These are phyloP conservation scores for Alternaria tenuissima DNA, from an alignment of 2,329 filamentous ascomycete species.

Conservation along the genomic window DNA sequence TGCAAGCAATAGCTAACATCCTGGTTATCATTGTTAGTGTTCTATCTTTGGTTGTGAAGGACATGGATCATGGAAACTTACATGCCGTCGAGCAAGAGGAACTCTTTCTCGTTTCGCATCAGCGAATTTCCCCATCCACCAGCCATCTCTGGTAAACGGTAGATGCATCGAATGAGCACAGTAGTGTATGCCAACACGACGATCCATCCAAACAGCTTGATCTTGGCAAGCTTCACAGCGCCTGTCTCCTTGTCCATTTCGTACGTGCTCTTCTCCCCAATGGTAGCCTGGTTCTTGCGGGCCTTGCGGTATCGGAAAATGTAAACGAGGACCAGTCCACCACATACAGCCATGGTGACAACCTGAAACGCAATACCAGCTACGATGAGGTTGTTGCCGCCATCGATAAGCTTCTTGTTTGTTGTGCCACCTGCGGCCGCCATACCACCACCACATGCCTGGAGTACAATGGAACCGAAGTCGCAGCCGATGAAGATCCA, in stretches of 20 bases:
- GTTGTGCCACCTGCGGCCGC: conserved; percentile 53
- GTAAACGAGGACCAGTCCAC: conserved; percentile 49
- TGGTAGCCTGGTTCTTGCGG: conserved; percentile 7
- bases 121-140: conserved; percentile 54
- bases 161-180: conserved; percentile 58
- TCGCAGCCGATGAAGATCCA: conserved; percentile 67
- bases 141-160: conserved; percentile 57
- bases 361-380: conserved; percentile 65
- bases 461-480: conserved; percentile 62
- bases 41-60: neutral
- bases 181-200: conserved; percentile 51
- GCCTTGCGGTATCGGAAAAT: conserved; percentile 35
- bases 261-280: conserved; percentile 36
- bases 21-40: conserved; percentile 19
- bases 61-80: conserved; percentile 16
- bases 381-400: conserved; percentile 63
- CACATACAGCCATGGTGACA: conserved; percentile 59
- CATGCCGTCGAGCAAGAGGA: conserved; percentile 59
- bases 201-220: conserved; percentile 32
- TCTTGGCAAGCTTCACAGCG: conserved; percentile 21
- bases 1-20: conserved; percentile 41
- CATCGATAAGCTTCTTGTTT: conserved; percentile 46
- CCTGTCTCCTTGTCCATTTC: conserved; percentile 33
- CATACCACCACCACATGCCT: conserved; percentile 64
- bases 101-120: conserved; percentile 57